Evolutionary conservation across 164 flowering plant genomes (phyloP).

Genomic region (Taxillus chinensis): DNA sequence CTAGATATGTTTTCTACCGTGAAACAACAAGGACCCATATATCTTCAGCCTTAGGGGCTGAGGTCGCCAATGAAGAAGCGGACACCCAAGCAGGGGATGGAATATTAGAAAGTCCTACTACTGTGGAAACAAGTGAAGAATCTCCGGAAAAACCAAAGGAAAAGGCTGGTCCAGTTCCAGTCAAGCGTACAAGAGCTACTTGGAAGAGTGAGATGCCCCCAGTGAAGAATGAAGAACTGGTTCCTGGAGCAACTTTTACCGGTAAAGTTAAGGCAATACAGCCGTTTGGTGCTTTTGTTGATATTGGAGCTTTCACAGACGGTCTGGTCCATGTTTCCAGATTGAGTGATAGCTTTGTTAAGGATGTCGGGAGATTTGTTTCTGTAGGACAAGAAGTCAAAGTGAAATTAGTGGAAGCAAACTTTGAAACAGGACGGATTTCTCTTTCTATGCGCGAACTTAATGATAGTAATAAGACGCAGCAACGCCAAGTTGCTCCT

Average conservation of each 20-base stretch:
- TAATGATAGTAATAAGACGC: conserved; percentile 38
- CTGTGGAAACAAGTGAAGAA: conserved; percentile 31
- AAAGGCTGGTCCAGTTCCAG: conserved; percentile 22
- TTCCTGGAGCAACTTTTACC: conserved; percentile 76
- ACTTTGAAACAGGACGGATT: conserved; percentile 58
- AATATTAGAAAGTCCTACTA: conserved; percentile 22
- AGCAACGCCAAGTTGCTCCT: conserved; percentile 35
- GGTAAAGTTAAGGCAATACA: conserved; percentile 92
- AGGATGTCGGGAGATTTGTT: conserved; percentile 68
- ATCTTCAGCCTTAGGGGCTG: conserved; percentile 56
- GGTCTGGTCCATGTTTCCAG: conserved; percentile 89
- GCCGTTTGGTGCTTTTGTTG: conserved; percentile 97
- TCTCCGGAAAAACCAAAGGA: conserved; percentile 26
- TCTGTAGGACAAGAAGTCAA: conserved; percentile 93
- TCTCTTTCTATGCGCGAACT: conserved; percentile 79
- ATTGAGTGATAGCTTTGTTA: conserved; percentile 79
- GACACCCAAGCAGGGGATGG: conserved; percentile 28
- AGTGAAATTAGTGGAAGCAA: conserved; percentile 74
- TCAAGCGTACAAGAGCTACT: conserved; percentile 39
- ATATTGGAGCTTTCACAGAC: conserved; percentile 95
- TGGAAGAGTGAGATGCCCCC: conserved; percentile 95
- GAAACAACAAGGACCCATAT: conserved; percentile 18
- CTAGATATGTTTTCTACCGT: conserved; percentile 14
- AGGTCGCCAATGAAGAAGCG: conserved; percentile 61
- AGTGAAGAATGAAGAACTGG: conserved; percentile 72